phyloP scores from a whole-genome alignment of 352 stramenopile species.

The Pythium myriotylum region DNA sequence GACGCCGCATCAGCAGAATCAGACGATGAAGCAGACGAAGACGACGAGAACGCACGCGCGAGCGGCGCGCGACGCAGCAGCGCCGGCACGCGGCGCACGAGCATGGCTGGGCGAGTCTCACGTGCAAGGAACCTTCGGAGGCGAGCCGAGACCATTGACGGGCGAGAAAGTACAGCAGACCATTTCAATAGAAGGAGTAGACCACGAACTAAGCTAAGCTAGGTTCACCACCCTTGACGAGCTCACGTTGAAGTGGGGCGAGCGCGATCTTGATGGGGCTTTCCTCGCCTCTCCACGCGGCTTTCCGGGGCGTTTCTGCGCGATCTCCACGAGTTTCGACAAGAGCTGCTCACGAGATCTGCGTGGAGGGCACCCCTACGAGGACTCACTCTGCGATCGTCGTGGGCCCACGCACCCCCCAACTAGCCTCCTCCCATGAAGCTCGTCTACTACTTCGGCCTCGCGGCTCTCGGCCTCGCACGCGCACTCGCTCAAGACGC shows the following conservation, averaged over 20 bases:
- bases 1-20: no score
- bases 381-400: constrained; percentile 4
- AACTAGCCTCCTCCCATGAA: constrained; percentile 1
- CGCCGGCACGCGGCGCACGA: no score
- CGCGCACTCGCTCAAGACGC: neutral
- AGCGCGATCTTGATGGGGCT: no score
- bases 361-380: neutral
- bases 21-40: neutral
- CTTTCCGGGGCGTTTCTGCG: no score
- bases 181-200: constrained; percentile 15
- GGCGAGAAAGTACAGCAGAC: constrained; percentile 2
- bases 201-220: neutral
- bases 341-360: no score
- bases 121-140: no score
- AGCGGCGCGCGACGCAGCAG: constrained; percentile 4
- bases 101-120: no score
- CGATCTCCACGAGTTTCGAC: no score
- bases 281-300: no score
- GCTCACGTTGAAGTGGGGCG: constrained; percentile 2
- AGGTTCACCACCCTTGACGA: neutral
- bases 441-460: neutral
- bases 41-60: constrained; percentile 1
- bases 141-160: no score
- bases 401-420: neutral
- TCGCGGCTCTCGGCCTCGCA: constrained; percentile 1